These are phyloP conservation scores for Calonectria fujianensis DNA, from an alignment of 2,329 filamentous ascomycete genomes.

Conservation along the genomic window DNA sequence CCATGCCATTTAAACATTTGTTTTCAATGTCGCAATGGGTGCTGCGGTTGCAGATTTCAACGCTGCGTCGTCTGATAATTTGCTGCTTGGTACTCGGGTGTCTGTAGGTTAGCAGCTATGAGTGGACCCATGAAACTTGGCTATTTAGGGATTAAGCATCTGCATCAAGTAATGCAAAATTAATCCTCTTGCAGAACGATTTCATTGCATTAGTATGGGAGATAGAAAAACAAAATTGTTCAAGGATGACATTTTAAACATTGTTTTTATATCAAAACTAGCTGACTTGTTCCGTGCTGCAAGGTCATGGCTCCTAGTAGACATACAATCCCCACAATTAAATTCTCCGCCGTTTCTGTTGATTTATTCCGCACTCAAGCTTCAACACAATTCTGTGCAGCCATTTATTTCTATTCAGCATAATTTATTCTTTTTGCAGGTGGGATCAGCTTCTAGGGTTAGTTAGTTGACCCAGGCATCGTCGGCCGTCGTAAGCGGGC, in stretches of 20 bases:
- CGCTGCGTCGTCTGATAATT: not conserved
- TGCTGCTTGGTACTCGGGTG: not conserved
- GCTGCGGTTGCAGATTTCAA: not conserved
- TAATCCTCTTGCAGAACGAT: too few species aligned
- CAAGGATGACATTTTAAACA: too few species aligned
- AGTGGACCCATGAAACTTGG: not conserved
- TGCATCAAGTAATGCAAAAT: not conserved
- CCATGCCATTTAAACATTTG: not conserved
- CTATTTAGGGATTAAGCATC: not conserved
- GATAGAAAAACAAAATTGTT: too few species aligned
- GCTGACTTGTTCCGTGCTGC: too few species aligned
- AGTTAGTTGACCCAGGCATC: not conserved
- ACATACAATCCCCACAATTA: not conserved
- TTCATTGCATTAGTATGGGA: too few species aligned
- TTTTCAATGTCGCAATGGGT: not conserved
- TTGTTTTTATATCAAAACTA: too few species aligned
- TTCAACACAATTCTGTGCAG: not conserved
- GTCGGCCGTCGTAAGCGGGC: not conserved
- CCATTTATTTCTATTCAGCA: not conserved
- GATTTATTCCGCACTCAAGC: not conserved
- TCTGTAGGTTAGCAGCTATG: not conserved
- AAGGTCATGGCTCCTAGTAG: not conserved
- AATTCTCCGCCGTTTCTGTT: not conserved
- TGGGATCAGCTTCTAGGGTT: not conserved
- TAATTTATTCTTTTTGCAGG: not conserved